phyloP scores from a whole-genome alignment of 2,329 filamentous ascomycete species.

The Aschersonia sp. region DNA sequence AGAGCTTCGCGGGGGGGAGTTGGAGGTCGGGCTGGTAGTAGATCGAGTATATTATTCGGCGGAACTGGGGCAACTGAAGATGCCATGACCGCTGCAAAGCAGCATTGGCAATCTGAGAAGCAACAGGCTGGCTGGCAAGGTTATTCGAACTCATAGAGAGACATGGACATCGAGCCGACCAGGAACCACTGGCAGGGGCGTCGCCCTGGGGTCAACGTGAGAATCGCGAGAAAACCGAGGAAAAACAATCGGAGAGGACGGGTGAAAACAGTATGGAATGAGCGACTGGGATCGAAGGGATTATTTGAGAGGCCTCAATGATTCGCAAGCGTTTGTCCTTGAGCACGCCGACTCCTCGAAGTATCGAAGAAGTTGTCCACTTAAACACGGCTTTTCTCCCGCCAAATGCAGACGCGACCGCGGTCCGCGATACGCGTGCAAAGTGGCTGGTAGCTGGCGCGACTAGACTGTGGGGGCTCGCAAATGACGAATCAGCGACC shows the following conservation, averaged over 20 bases:
- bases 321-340: no score
- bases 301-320: no score
- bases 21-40: slow-evolving; percentile 44
- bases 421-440: not conserved
- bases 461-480: not conserved
- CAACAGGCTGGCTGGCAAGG: slow-evolving; percentile 6
- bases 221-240: no score
- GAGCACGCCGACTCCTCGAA: no score
- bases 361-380: no score
- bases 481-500: not conserved
- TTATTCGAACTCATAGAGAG: slow-evolving; percentile 3
- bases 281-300: no score
- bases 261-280: no score
- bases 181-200: no score
- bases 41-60: slow-evolving; percentile 27
- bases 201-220: no score
- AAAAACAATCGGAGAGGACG: no score
- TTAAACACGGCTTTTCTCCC: not conserved
- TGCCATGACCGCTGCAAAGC: slow-evolving; percentile 25
- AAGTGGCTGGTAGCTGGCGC: not conserved
- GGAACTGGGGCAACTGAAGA: slow-evolving; percentile 22
- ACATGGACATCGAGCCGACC: not conserved
- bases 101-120: slow-evolving; percentile 25
- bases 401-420: not conserved
- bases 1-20: slow-evolving; percentile 48